These are phyloP conservation scores for Populus hybrid DNA, from an alignment of 441 rosid genomes.

Conservation along the genomic window DNA sequence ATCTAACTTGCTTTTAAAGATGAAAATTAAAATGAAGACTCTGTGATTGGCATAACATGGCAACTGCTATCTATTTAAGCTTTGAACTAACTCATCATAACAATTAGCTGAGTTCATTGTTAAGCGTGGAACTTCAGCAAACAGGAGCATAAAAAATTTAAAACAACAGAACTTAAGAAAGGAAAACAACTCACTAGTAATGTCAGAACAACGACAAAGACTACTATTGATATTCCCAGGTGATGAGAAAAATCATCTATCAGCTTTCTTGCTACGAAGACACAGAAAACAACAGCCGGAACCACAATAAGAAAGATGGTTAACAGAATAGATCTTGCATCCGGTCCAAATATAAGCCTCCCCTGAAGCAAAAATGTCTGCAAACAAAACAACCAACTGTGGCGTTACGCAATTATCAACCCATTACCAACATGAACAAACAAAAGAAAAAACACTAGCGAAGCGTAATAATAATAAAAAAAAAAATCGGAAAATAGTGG, in stretches of 20 bases:
- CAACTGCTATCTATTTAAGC: background rate
- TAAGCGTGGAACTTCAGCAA: constrained; percentile 8
- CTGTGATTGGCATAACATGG: background rate
- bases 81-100: background rate
- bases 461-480: no score
- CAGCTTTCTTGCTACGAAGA: constrained; percentile 66
- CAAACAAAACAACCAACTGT: constrained; percentile 17
- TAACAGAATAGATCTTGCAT: constrained; percentile 69
- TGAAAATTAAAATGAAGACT: background rate
- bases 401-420: constrained; percentile 9
- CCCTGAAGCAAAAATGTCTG: constrained; percentile 78
- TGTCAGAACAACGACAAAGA: constrained; percentile 49
- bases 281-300: constrained; percentile 67
- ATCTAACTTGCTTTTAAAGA: background rate
- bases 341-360: constrained; percentile 94
- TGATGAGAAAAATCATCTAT: constrained; percentile 63
- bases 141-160: background rate
- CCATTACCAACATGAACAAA: constrained; percentile 7
- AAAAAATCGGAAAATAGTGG: background rate
- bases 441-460: background rate
- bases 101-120: background rate
- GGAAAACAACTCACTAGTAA: constrained; percentile 53
- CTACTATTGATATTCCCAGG: constrained; percentile 63
- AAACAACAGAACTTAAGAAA: constrained; percentile 6
- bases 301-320: constrained; percentile 69